A percentile compares a stretch with the other conserved stretches of the same genome.
Conservation (phyloP, 2,329 filamentous ascomycete species). For the Sphaerostilbella broomeana region DNA sequence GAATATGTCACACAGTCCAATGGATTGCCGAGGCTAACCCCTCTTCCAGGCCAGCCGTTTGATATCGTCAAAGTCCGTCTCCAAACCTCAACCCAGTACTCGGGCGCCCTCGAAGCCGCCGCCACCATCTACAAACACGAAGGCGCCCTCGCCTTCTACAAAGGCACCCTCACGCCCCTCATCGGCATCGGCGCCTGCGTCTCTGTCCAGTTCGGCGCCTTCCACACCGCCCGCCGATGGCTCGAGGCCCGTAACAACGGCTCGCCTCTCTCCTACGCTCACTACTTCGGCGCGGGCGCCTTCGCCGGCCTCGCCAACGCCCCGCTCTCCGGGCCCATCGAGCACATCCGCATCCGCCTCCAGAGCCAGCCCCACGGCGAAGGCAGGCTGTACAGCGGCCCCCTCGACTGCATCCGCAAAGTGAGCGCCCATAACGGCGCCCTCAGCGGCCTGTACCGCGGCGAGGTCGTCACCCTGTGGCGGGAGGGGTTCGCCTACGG, state of each 20-base stretch:
- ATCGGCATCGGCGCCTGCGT: constrained; percentile 96
- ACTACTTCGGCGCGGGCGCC: constrained; percentile 87
- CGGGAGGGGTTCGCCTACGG: constrained; percentile 95
- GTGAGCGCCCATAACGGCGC: constrained; percentile 60
- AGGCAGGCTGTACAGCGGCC: constrained; percentile 70
- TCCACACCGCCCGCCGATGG: constrained; percentile 82
- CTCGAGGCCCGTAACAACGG: constrained; percentile 70
- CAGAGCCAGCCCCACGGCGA: constrained; percentile 93
- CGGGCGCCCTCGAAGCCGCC: constrained; percentile 72
- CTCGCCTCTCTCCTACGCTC: constrained; percentile 61
- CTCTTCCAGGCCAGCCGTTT: constrained; percentile 55
- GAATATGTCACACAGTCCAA: no score
- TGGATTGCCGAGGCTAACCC: constrained; percentile 9
- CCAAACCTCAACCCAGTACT: constrained; percentile 80
- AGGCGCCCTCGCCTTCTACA: constrained; percentile 91
- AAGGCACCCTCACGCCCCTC: constrained; percentile 90
- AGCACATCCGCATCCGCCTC: constrained; percentile 91
- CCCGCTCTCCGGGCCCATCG: constrained; percentile 81
- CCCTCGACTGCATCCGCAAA: constrained; percentile 85
- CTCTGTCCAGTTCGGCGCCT: constrained; percentile 96
- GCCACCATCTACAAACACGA: constrained; percentile 80
- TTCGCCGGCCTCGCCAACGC: constrained; percentile 91
- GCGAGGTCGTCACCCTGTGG: constrained; percentile 74
- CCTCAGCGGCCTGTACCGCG: constrained; percentile 73
- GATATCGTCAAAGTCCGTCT: constrained; percentile 98